These are phyloP conservation scores for Verticillium dahliae DNA, from an alignment of 2,329 filamentous ascomycete genomes.

Conservation along the genomic window DNA sequence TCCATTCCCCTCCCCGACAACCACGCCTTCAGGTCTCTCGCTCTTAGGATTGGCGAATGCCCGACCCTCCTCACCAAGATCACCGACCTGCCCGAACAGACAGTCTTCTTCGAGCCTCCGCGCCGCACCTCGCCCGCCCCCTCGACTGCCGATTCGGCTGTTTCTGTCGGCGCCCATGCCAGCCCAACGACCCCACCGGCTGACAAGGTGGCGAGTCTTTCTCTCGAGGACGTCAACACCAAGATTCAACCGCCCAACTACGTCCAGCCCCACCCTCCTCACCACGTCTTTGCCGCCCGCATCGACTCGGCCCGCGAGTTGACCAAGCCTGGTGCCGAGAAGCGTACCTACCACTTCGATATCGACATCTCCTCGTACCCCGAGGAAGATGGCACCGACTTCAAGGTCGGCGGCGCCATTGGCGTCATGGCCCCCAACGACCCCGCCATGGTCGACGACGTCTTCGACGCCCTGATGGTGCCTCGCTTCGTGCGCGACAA, in stretches of 20 bases:
- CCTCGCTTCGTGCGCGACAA: constrained; percentile 80
- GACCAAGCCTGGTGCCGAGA: constrained; percentile 83
- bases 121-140: constrained; percentile 25
- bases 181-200: constrained; percentile 21
- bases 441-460: constrained; percentile 66
- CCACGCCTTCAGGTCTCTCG: constrained; percentile 72
- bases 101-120: constrained; percentile 61
- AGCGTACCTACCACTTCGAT: constrained; percentile 96
- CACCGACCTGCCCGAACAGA: constrained; percentile 67
- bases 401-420: constrained; percentile 94
- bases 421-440: constrained; percentile 89
- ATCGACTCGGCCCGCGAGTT: constrained; percentile 80
- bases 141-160: constrained; percentile 43
- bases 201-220: constrained; percentile 16
- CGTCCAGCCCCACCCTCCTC: constrained; percentile 90
- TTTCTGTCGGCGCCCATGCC: constrained; percentile 33
- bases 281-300: constrained; percentile 84
- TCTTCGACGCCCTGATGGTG: constrained; percentile 75
- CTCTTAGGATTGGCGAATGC: constrained; percentile 69
- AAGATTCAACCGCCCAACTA: constrained; percentile 73
- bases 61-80: constrained; percentile 67
- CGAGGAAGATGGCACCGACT: constrained; percentile 75
- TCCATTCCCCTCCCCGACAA: constrained; percentile 64
- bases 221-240: constrained; percentile 44
- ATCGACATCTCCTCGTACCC: constrained; percentile 95